Base-by-base conservation (phyloP, 2,329 filamentous ascomycete genomes). In the Aspergillus sp. region DNA sequence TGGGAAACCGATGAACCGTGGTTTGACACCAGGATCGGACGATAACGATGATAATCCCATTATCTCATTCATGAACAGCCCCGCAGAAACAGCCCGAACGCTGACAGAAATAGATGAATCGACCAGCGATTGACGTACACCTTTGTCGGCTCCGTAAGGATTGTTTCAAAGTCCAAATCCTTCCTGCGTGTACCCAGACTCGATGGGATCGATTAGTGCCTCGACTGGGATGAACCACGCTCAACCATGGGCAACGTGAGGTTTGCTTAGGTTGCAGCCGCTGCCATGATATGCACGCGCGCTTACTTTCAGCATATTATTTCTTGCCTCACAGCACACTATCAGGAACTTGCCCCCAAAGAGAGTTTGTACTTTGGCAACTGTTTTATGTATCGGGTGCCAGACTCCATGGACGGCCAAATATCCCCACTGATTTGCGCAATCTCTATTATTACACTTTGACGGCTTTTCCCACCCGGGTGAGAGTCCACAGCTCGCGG, bases 21-120 rank as follows among this genome's bases (percentile, higher is more conserved):
- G 17, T 34, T 4, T 22, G 48, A 6, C 9, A 36, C 34, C 13
- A 36, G 12, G 13, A n/a, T n/a, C 15, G 13, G 15, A 51, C 15
- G 44, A 34, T 32, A 38, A 26, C 51, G 26, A 38, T 22, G 9
- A 26, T 30, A 41, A 41, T 32, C n/a, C 9, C 32, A 32, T 50
- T 18, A 15, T 22, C 13, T 5, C 26, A 22, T 11, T 39, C 24
- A 32, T 18, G 36, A 12, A 6, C 20, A 34, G 44, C 43, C 22
- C 36, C 26, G 12, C 24, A 12, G 20, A 5, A 52, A 42, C 15
- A 30, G 15, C 20, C 50, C 22, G 39, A 44, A 38, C 26, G 24
- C 53, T 45, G 39, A 43, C 47, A 50, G 39, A 36, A 44, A 38
- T 44, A 41, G 53, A 55, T 44, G 20, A 12, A 55, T 55, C 38